Percentiles rank a stretch among this genome's conserved stretches.
These are phyloP conservation scores for Beauveria bassiana DNA, from an alignment of 2,329 filamentous ascomycete genomes.

Conservation along the genomic window DNA sequence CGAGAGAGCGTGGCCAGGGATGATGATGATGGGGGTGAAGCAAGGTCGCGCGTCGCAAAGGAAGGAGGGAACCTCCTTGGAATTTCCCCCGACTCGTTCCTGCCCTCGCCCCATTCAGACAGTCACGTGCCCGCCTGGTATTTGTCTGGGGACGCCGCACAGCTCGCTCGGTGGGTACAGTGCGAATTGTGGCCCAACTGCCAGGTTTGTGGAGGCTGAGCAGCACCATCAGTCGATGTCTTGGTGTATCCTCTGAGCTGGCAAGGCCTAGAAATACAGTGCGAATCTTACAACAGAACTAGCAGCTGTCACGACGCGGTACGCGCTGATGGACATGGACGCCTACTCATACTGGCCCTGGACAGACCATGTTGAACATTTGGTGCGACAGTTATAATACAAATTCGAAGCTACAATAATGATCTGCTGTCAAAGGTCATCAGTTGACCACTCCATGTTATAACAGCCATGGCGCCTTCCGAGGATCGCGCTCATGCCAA, in stretches of 20 bases:
- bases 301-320: background rate
- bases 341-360: background rate
- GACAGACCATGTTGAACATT: background rate
- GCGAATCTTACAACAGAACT: background rate
- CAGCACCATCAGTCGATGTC: background rate
- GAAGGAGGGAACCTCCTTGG: background rate
- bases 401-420: background rate
- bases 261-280: background rate
- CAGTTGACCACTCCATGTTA: background rate
- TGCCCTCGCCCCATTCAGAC: background rate
- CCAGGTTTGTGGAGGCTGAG: background rate
- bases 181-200: background rate
- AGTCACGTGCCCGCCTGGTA: background rate
- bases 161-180: background rate
- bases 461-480: slow-evolving; percentile 15
- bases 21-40: slow-evolving; percentile 5
- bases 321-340: background rate
- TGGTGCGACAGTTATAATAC: background rate
- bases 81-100: background rate
- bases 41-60: slow-evolving; percentile 6
- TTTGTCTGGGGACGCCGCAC: background rate
- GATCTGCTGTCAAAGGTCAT: background rate
- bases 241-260: background rate
- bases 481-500: slow-evolving; percentile 26
- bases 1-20: background rate